phyloP scores from a whole-genome alignment of 495 filamentous ascomycete species.

The Cudoniella acicularis region DNA sequence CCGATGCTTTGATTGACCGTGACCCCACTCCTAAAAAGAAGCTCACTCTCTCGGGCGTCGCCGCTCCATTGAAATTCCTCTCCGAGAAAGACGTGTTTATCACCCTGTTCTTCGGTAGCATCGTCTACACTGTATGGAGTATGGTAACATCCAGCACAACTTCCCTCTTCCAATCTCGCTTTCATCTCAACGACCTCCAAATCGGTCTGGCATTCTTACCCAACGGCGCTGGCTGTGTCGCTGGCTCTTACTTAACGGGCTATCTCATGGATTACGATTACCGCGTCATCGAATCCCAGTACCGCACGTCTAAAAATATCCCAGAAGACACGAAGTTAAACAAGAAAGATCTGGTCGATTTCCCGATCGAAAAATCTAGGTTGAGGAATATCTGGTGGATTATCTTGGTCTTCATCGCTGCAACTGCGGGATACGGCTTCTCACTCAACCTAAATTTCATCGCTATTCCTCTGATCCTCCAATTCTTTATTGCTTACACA shows the following conservation, averaged over 20 bases:
- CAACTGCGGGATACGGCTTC: slow-evolving; percentile 25
- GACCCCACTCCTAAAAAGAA: slow-evolving; percentile 5
- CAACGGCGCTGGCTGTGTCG: slow-evolving; percentile 60
- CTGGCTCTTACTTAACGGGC: slow-evolving; percentile 62
- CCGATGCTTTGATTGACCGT: neutral
- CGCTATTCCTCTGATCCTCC: slow-evolving; percentile 15
- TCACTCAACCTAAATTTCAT: slow-evolving; percentile 3
- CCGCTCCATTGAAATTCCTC: slow-evolving; percentile 14
- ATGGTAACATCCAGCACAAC: slow-evolving; percentile 55
- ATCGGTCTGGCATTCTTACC: slow-evolving; percentile 59
- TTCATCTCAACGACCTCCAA: slow-evolving; percentile 58
- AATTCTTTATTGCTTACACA: slow-evolving; percentile 35
- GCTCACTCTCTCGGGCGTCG: slow-evolving; percentile 3
- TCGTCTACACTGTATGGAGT: slow-evolving; percentile 53
- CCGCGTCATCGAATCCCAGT: slow-evolving; percentile 29
- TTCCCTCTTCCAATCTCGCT: slow-evolving; percentile 52
- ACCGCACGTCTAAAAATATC: slow-evolving; percentile 7
- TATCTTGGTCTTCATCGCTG: slow-evolving; percentile 28
- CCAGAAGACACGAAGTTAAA: neutral
- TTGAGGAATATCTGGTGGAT: slow-evolving; percentile 31
- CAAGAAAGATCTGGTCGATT: slow-evolving; percentile 18
- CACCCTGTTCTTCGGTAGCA: slow-evolving; percentile 43
- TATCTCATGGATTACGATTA: slow-evolving; percentile 54
- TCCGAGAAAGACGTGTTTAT: slow-evolving; percentile 24
- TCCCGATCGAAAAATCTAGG: slow-evolving; percentile 37